phyloP scores from a whole-genome alignment of 768 basidiomycete species.

The Tricholoma terreum region DNA sequence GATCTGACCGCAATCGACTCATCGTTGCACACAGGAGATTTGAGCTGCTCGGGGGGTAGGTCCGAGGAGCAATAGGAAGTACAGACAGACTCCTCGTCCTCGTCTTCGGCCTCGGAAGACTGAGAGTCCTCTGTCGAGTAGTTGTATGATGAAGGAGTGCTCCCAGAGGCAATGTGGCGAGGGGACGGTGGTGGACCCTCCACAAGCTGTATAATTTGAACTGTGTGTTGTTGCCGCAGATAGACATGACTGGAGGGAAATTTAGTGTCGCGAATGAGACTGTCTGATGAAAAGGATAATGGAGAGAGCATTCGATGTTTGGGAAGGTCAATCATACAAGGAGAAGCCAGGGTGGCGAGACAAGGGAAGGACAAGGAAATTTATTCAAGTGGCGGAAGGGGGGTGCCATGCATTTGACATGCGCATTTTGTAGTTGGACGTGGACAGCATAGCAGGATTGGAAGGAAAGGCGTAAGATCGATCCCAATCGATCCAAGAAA shows the following conservation, averaged over 20 bases:
- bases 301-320: slow-evolving; percentile 19
- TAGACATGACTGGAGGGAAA: slow-evolving; percentile 39
- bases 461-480: slow-evolving; percentile 14
- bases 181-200: slow-evolving; percentile 63
- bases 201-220: slow-evolving; percentile 73
- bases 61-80: slow-evolving; percentile 76
- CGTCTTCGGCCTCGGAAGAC: slow-evolving; percentile 33
- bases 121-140: slow-evolving; percentile 40
- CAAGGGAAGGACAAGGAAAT: slow-evolving; percentile 15
- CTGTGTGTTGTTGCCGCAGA: slow-evolving; percentile 45
- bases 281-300: slow-evolving; percentile 17
- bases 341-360: slow-evolving; percentile 9
- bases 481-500: slow-evolving; percentile 15
- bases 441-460: slow-evolving; percentile 16
- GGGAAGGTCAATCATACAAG: slow-evolving; percentile 25
- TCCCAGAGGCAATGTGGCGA: slow-evolving; percentile 36
- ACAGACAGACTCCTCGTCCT: slow-evolving; percentile 47
- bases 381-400: slow-evolving; percentile 18
- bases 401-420: slow-evolving; percentile 20
- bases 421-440: slow-evolving; percentile 24
- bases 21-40: slow-evolving; percentile 16
- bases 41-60: slow-evolving; percentile 34
- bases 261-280: slow-evolving; percentile 32
- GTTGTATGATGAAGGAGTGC: slow-evolving; percentile 35
- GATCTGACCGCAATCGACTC: slow-evolving; percentile 12